Evolutionary conservation across 1,139 yeast genomes (phyloP).

Genomic region (Candida sp.): DNA sequence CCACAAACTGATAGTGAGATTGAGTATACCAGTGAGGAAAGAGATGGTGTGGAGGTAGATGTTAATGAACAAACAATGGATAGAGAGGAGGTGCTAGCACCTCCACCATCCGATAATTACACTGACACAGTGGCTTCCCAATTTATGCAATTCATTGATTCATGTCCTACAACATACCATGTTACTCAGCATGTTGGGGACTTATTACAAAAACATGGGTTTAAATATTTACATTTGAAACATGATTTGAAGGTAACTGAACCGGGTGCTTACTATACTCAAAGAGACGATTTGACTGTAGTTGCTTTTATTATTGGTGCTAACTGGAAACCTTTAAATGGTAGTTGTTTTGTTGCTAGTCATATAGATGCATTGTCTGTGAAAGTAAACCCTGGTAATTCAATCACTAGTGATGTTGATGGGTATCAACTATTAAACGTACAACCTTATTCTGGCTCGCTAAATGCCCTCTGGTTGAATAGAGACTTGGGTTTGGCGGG

Average conservation of each 20-base stretch:
- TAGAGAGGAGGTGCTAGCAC: neutral
- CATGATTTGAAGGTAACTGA: conserved; percentile 10
- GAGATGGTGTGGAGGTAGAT: neutral
- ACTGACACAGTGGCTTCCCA: conserved; percentile 40
- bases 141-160: conserved; percentile 56
- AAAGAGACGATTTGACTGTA: conserved; percentile 53
- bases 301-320: conserved; percentile 58
- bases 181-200: conserved; percentile 45
- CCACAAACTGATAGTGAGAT: neutral
- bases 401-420: conserved; percentile 35
- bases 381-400: conserved; percentile 47
- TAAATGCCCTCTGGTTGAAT: conserved; percentile 57
- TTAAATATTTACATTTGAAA: conserved; percentile 45
- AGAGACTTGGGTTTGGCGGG: conserved; percentile 72
- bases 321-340: conserved; percentile 52
- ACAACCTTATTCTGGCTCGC: conserved; percentile 63
- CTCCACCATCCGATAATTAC: too few relatives aligned
- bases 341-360: conserved; percentile 58
- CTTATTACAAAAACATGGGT: conserved; percentile 47
- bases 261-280: conserved; percentile 44
- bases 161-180: conserved; percentile 62
- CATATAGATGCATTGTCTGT: conserved; percentile 61
- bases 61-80: neutral
- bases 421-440: conserved; percentile 65
- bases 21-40: neutral